Percentiles rank a stretch among this genome's conserved stretches.
Conservation (phyloP, 1,284 basidiomycete genomes). For the Erythrobasidium hasegawianum region DNA sequence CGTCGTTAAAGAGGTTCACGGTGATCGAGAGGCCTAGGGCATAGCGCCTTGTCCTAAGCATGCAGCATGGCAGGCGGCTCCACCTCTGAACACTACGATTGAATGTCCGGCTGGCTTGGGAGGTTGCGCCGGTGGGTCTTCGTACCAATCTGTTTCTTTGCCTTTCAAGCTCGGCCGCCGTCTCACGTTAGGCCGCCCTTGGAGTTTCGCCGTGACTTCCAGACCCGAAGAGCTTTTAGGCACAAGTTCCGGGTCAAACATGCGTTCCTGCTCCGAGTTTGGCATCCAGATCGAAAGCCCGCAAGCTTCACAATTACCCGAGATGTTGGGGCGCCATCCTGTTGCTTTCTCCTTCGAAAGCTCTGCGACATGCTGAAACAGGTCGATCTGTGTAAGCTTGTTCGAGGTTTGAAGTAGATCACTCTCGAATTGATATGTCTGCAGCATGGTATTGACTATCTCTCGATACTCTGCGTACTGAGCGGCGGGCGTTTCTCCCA, state of each 20-base stretch:
- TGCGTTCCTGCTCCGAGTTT: constrained; percentile 34
- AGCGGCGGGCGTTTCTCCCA: constrained; percentile 56
- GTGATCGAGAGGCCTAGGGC: too few species aligned
- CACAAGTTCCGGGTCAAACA: constrained; percentile 38
- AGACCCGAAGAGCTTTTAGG: constrained; percentile 34
- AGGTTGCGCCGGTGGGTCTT: constrained; percentile 4
- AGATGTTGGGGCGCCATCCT: constrained; percentile 48
- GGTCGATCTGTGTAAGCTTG: constrained; percentile 73
- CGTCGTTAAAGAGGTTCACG: too few species aligned
- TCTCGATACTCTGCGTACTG: constrained; percentile 82
- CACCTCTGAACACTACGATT: constrained; percentile 31
- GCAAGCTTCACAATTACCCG: constrained; percentile 38
- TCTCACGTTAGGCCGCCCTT: constrained; percentile 38
- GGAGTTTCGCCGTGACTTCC: constrained; percentile 38
- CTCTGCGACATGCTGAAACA: constrained; percentile 66
- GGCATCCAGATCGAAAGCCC: constrained; percentile 27
- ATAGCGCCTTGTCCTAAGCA: constrained; percentile 14
- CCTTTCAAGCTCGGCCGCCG: constrained; percentile 44
- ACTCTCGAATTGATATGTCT: constrained; percentile 84
- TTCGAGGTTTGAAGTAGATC: constrained; percentile 87
- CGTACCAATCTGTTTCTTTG: constrained; percentile 45
- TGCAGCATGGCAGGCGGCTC: constrained; percentile 25
- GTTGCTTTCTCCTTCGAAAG: constrained; percentile 46
- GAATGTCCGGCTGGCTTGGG: background rate
- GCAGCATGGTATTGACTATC: constrained; percentile 88